These are phyloP conservation scores for Cladochytrium tenue DNA, from an alignment of 371 early-diverging fungal species.

Conservation along the genomic window DNA sequence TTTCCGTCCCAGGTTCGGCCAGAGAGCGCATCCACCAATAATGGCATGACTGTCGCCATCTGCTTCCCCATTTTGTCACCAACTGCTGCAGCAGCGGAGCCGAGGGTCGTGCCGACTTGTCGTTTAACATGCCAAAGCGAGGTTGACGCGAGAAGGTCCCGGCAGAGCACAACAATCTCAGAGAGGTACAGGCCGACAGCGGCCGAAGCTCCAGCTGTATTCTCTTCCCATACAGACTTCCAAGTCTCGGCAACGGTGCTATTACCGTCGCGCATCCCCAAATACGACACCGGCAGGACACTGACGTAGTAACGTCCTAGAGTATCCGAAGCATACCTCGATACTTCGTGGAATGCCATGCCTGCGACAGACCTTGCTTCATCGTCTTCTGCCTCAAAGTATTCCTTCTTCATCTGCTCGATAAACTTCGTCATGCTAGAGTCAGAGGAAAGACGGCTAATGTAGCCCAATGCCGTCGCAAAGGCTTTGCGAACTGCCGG, in stretches of 20 bases:
- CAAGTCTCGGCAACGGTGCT: conserved; percentile 62
- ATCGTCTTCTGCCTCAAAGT: conserved; percentile 70
- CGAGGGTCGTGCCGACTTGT: conserved; percentile 72
- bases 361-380: conserved; percentile 73
- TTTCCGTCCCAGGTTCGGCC: conserved; percentile 90
- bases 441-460: conserved; percentile 64
- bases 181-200: conserved; percentile 60
- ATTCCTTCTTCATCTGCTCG: conserved; percentile 68
- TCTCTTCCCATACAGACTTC: conserved; percentile 83
- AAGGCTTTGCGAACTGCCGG: conserved; percentile 81
- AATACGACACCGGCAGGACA: conserved; percentile 73
- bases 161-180: conserved; percentile 64
- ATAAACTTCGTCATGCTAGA: conserved; percentile 66
- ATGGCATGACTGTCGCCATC: conserved; percentile 58
- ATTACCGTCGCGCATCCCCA: conserved; percentile 72
- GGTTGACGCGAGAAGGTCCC: conserved; percentile 54
- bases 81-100: conserved; percentile 58
- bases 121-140: conserved; percentile 79
- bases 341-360: conserved; percentile 73
- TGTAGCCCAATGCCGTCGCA: conserved; percentile 82
- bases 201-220: conserved; percentile 70
- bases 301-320: conserved; percentile 61
- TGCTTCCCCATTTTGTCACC: conserved; percentile 32
- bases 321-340: conserved; percentile 71
- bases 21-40: conserved; percentile 65